Base-by-base conservation (phyloP, 2,329 filamentous ascomycete species). In the Pestalotiopsis sp. region DNA sequence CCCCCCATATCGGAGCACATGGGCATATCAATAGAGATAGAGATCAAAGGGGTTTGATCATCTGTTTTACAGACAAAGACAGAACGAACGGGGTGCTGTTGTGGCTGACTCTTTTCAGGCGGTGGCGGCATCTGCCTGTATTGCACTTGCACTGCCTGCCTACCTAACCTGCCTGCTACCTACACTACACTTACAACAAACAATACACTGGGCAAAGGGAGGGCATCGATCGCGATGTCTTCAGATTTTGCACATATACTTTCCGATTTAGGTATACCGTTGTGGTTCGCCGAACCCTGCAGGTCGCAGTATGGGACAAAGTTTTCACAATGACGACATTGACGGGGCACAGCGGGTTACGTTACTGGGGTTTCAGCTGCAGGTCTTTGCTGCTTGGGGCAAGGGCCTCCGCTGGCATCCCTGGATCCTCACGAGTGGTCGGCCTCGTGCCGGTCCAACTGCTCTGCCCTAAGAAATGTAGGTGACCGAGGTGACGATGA, bases 281-380 rank as follows among this genome's bases (percentile, higher is more conserved):
- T 62, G n/a, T 62, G 59, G 59, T 62, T 62, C 31, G 59, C 59
- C 59, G 59, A 62, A 39, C 59, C 59, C 25, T 62, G 59, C 59
- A 62, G 27, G 59, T 62, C 9, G 31, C 59, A 20, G 31, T 20
- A 62, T 38, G 59, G 25, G 59, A 62, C 59, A 62, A 62, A 62
- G 59, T 62, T 62, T 62, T 62, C 59, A 52, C 45, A 62, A 62
- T 62, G 59, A 62, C 59, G 59, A 62, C 59, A 62, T 62, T 41
- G 31, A 20, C n/a, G 59, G 59, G n/a, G n/a, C 25, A 36, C 25
- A 13, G 57, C 27, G 57, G 57, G 25, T 59, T 27, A 17, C 23
- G 59, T 39, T 62, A 36, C 59, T 62, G 59, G 59, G 23, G 27
- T 62, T 38, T 36, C n/a, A 62, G 27, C n/a, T 27, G 27, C 25